phyloP scores from a whole-genome alignment of 148 eudicot genomes.

The Oxyria digyna region DNA sequence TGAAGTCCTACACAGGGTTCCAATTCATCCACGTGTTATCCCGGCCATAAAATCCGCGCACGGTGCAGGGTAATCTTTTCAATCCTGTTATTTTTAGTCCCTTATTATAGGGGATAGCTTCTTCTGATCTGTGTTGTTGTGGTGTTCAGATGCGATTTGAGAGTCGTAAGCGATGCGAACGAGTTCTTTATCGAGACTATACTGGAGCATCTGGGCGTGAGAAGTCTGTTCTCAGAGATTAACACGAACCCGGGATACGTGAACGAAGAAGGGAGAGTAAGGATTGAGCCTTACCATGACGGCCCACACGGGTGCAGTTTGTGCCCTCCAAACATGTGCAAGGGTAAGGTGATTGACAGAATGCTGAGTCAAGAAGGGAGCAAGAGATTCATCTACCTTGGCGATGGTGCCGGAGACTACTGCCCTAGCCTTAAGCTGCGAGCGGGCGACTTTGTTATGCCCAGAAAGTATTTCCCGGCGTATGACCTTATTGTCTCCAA shows the following conservation, averaged over 20 bases:
- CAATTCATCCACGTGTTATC: constrained; percentile 57
- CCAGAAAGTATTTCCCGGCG: constrained; percentile 22
- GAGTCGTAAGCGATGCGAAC: constrained; percentile 85
- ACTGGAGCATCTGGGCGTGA: constrained; percentile 44
- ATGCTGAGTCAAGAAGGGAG: constrained; percentile 12
- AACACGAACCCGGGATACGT: constrained; percentile 58
- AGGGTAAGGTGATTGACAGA: constrained; percentile 27
- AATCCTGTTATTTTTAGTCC: too few species aligned
- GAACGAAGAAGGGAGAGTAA: constrained; percentile 50
- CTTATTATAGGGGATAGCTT: too few species aligned
- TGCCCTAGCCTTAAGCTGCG: constrained; percentile 22
- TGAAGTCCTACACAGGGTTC: constrained; percentile 38
- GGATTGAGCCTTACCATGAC: constrained; percentile 54
- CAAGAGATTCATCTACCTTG: constrained; percentile 25
- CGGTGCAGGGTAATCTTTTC: constrained; percentile 49
- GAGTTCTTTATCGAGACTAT: constrained; percentile 70
- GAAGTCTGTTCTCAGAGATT: constrained; percentile 57
- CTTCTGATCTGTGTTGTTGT: too few species aligned
- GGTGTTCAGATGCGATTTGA: constrained; percentile 54
- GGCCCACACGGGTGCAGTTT: constrained; percentile 53
- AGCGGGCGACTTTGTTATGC: constrained; percentile 23
- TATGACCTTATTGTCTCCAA: constrained; percentile 19
- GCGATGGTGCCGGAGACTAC: constrained; percentile 32
- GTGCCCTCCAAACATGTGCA: constrained; percentile 99
- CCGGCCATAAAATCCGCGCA: constrained; percentile 61